A percentile compares a stretch with the other conserved stretches of the same genome.
These are phyloP conservation scores for Juncus inflexus DNA, from an alignment of 176 grass and related monocot genomes.

Conservation along the genomic window DNA sequence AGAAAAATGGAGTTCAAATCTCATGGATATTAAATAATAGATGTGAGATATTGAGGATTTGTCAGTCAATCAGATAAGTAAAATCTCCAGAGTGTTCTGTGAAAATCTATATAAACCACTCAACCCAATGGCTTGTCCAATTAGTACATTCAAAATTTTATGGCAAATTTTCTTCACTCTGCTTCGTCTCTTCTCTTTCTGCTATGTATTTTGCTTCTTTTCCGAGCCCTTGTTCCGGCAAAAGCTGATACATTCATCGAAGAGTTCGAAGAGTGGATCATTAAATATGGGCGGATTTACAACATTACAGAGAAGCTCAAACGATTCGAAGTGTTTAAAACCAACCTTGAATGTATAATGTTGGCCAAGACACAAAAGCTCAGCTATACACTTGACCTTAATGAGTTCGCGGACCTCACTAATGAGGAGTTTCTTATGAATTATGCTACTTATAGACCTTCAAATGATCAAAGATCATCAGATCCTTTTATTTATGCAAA, in stretches of 20 bases:
- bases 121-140: too few species aligned
- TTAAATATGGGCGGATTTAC: neutral
- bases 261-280: slow-evolving; percentile 17
- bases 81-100: too few species aligned
- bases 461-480: neutral
- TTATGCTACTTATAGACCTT: neutral
- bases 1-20: too few species aligned
- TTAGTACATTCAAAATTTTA: neutral
- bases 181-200: neutral
- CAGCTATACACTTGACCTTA: slow-evolving; percentile 10
- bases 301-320: neutral
- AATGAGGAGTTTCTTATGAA: slow-evolving; percentile 1
- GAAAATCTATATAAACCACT: too few species aligned
- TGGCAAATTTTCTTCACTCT: neutral
- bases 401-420: slow-evolving; percentile 12
- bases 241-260: neutral
- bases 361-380: neutral
- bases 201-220: neutral
- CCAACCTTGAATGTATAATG: slow-evolving; percentile 18
- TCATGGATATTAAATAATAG: too few species aligned
- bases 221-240: neutral
- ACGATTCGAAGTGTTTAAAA: slow-evolving; percentile 15
- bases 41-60: too few species aligned
- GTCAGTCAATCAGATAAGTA: too few species aligned
- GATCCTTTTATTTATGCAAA: slow-evolving; percentile 5